Evolutionary conservation across 441 rosid species (phyloP).

Genomic region (Aquilaria agallochum): DNA sequence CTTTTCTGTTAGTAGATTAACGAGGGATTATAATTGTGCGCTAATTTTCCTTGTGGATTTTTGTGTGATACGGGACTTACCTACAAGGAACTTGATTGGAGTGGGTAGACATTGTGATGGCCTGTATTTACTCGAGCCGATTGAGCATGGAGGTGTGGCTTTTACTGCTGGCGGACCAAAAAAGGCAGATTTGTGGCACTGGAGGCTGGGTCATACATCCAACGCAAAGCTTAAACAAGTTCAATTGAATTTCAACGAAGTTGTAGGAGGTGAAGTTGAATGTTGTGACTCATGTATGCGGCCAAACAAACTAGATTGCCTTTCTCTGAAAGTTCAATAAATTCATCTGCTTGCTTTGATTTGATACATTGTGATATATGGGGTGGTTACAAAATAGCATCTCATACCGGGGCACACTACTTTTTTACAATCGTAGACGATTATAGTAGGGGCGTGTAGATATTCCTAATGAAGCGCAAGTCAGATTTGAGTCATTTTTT

Average conservation of each 20-base stretch:
- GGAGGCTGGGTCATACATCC: neutral
- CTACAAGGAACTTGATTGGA: too few relatives aligned
- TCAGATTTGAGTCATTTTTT: neutral
- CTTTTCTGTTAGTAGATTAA: too few relatives aligned
- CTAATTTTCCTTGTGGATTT: neutral
- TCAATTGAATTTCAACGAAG: neutral
- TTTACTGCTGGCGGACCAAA: neutral
- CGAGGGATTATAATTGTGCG: neutral
- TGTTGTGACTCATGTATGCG: neutral
- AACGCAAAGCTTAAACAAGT: neutral
- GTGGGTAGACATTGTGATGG: neutral
- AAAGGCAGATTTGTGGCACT: neutral
- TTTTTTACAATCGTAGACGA: conserved; percentile 5
- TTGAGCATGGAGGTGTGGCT: neutral
- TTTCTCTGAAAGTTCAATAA: neutral
- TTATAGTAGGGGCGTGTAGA: neutral
- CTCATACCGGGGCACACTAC: neutral
- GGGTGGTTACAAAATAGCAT: too few relatives aligned
- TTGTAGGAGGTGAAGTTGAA: neutral
- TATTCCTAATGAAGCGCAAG: neutral
- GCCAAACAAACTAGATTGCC: neutral
- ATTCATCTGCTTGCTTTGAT: neutral
- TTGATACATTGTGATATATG: neutral
- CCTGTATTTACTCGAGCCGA: neutral
- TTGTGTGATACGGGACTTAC: neutral